Base-by-base conservation (phyloP, 2,329 filamentous ascomycete genomes). In the Xylaria sp. region DNA sequence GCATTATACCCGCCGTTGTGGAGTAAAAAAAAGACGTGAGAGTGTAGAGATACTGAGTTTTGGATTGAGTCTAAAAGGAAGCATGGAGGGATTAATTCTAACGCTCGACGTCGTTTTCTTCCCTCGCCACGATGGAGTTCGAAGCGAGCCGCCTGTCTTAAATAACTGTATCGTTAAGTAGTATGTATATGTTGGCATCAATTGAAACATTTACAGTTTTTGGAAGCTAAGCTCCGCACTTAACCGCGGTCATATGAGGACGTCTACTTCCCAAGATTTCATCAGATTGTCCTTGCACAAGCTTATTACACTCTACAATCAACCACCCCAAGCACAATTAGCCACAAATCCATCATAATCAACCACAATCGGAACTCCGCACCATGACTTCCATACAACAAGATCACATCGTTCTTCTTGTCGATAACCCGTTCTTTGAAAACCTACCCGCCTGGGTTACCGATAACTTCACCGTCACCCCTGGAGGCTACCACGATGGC, bases 161-260 rank as follows among this genome's bases (percentile, higher is more conserved):
- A 62, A 20, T 54, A 69, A 28, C 71, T 71, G 70, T 71, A 75
- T 75, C 59, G 63, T 59, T 75, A 72, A 48, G 64, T 73, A 75
- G 70, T 70, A 75, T 73, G 65, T 64, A 51, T 51, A 60, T 58
- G 33, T 64, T 64, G 36, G 56, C 41, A 67, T 70, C 56, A 67
- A 58, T 67, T 33, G 25, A 70, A 28, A 48, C 64, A 67, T 64
- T 64, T 64, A 57, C 43, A 54, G 46, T 20, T 25, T 18, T 49
- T 23, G 23, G 20, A 46, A n/a, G 46, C 6, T 25, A 12, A 33
- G 36, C 43, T 49, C 20, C 33, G 6, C 31, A 54, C 31, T 28
- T n/a, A 10, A 49, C 41, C 33, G 33, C 33, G 33, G 28, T 28
- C 28, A 28, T 4, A 28, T 28, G 4, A 15, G 15, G 39, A 43